A percentile compares a stretch with the other conserved stretches of the same genome.
phyloP scores from a whole-genome alignment of 23 red algal genomes.

The Cyanidium caldarium region DNA sequence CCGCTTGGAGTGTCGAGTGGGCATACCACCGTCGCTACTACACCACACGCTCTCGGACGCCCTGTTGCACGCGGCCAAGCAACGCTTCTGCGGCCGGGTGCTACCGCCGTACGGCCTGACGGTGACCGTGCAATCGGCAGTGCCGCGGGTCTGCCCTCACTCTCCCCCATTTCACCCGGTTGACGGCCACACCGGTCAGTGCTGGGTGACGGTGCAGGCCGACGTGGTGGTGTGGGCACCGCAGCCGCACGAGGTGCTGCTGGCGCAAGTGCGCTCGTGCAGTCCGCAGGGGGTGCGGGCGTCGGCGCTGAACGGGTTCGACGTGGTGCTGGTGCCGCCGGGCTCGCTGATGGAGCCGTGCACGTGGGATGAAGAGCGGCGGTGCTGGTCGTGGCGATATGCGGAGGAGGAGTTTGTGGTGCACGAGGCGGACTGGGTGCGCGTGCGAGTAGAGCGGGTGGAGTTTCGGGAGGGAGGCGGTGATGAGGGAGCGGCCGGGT shows the following conservation, averaged over 20 bases:
- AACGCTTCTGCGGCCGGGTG: not conserved
- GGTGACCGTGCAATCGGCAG: no score
- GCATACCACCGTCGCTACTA: not conserved
- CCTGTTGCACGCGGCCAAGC: not conserved
- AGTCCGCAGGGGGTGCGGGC: not conserved
- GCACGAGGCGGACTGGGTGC: not conserved
- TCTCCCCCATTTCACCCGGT: no score
- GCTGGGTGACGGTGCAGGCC: not conserved
- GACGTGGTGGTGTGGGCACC: not conserved
- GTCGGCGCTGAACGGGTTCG: not conserved
- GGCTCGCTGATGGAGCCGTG: not conserved
- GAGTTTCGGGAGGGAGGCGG: no score
- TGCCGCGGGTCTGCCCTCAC: no score
- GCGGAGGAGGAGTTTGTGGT: not conserved
- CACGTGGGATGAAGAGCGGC: not conserved
- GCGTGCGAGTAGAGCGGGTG: not conserved
- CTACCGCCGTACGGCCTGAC: not conserved
- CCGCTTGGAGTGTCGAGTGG: no score
- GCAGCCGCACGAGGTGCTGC: not conserved
- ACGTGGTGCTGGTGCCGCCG: not conserved
- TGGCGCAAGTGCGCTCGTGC: constrained; percentile 1
- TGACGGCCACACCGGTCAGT: no score
- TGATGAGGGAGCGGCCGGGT: no score
- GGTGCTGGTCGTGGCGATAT: not conserved
- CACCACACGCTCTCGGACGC: not conserved